Conservation (phyloP, 441 rosid genomes). For the Breynia disticha region DNA sequence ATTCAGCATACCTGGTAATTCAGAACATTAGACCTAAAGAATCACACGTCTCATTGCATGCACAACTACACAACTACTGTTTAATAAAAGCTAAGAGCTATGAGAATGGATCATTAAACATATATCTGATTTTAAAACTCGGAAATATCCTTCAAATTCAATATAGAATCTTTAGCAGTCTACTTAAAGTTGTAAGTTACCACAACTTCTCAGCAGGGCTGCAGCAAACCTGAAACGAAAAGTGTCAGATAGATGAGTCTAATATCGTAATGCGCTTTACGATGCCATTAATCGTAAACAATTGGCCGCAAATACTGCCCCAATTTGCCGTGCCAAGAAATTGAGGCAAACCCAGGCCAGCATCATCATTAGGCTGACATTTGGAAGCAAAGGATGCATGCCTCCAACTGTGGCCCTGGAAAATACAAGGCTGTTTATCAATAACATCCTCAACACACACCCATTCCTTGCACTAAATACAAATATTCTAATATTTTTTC, state of each 20-base stretch:
- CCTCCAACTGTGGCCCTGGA: constrained; percentile 45
- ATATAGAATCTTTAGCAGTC: constrained; percentile 1
- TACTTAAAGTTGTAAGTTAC: constrained; percentile 5
- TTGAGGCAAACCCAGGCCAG: constrained; percentile 30
- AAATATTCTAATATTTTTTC: constrained; percentile 3
- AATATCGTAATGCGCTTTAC: constrained; percentile 4
- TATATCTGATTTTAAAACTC: background rate
- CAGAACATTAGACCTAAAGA: too few species aligned
- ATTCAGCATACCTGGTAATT: too few species aligned
- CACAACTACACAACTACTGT: too few species aligned
- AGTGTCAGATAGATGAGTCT: constrained; percentile 4
- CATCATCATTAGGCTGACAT: constrained; percentile 33
- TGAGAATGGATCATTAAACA: background rate
- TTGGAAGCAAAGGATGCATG: constrained; percentile 44
- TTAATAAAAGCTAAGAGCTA: too few species aligned
- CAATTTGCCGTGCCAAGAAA: constrained; percentile 9
- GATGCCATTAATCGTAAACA: constrained; percentile 1
- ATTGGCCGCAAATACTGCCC: constrained; percentile 11
- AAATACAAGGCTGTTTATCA: constrained; percentile 35
- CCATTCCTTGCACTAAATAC: constrained; percentile 9
- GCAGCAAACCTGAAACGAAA: constrained; percentile 12
- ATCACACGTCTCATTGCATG: too few species aligned
- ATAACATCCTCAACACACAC: constrained; percentile 23
- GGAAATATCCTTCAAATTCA: constrained; percentile 7
- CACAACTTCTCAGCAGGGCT: constrained; percentile 1